phyloP scores from a whole-genome alignment of 768 basidiomycete species.

The Xerocomellus intermedius region DNA sequence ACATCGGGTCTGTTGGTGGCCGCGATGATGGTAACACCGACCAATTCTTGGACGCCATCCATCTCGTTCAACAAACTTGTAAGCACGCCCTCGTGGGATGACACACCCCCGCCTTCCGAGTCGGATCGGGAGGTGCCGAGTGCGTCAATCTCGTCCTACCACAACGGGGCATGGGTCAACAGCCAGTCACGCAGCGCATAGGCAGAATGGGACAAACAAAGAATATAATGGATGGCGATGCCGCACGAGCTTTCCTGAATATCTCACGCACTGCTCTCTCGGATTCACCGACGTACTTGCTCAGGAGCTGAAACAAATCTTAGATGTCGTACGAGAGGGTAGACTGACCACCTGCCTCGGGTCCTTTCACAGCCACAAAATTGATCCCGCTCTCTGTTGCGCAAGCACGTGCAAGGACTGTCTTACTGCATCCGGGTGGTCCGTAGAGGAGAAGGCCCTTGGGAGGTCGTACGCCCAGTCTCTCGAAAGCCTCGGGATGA shows the following conservation, averaged over 20 bases:
- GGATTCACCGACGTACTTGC: constrained; percentile 97
- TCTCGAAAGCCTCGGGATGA: constrained; percentile 81
- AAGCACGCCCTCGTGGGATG: constrained; percentile 83
- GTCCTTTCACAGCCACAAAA: constrained; percentile 95
- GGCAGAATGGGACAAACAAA: constrained; percentile 57
- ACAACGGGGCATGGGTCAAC: not conserved
- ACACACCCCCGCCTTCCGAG: constrained; percentile 47
- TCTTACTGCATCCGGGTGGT: constrained; percentile 97
- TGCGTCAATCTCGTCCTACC: constrained; percentile 95
- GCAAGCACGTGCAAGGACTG: constrained; percentile 86
- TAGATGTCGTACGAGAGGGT: not conserved
- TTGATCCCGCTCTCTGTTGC: constrained; percentile 94
- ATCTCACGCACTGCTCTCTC: constrained; percentile 94
- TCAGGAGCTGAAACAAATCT: constrained; percentile 65
- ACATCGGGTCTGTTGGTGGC: constrained; percentile 95
- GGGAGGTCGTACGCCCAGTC: constrained; percentile 85
- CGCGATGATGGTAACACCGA: constrained; percentile 93
- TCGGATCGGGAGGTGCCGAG: constrained; percentile 76
- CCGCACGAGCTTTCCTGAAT: constrained; percentile 91
- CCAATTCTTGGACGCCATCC: constrained; percentile 95
- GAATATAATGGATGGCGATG: constrained; percentile 94
- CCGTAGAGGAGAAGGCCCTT: constrained; percentile 91
- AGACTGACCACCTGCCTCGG: constrained; percentile 62
- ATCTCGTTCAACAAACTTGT: constrained; percentile 95
- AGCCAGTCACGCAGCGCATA: not conserved